phyloP scores from a whole-genome alignment of 2,329 filamentous ascomycete species.

The Westerdykella aurantiaca region DNA sequence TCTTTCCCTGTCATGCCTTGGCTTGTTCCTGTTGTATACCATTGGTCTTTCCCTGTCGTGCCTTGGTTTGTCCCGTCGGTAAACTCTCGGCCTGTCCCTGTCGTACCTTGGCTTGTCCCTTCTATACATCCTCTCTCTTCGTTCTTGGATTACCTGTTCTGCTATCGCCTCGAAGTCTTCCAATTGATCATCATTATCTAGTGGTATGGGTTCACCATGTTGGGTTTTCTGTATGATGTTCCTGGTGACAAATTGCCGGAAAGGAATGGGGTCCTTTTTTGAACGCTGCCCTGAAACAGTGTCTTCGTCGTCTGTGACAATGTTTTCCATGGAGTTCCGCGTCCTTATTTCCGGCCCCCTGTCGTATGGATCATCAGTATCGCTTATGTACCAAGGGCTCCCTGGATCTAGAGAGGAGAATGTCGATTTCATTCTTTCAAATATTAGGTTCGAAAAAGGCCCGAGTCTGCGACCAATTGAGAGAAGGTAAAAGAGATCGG shows the following conservation, averaged over 20 bases:
- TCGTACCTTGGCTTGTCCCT: not conserved
- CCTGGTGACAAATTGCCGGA: slow-evolving; percentile 1
- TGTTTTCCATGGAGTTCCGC: not conserved
- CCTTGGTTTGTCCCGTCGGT: no score
- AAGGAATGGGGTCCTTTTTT: slow-evolving; percentile 1
- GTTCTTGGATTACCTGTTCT: no score
- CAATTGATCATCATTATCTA: not conserved
- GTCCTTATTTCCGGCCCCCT: not conserved
- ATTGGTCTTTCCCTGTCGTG: no score
- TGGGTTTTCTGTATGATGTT: slow-evolving; percentile 1
- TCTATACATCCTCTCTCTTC: no score
- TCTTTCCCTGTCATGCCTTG: no score
- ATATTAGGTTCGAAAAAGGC: not conserved
- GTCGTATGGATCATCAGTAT: not conserved
- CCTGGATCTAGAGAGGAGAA: not conserved
- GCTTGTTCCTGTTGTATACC: no score
- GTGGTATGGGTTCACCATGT: not conserved
- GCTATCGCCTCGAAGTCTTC: no score
- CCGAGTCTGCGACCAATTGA: not conserved
- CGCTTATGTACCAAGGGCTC: not conserved
- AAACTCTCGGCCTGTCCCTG: not conserved
- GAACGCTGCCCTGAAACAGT: not conserved
- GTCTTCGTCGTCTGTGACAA: slow-evolving; percentile 1
- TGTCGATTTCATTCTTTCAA: not conserved
- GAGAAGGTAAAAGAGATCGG: not conserved